Conservation (phyloP, 176 grass and related monocot genomes). For the Leersia perrieri region DNA sequence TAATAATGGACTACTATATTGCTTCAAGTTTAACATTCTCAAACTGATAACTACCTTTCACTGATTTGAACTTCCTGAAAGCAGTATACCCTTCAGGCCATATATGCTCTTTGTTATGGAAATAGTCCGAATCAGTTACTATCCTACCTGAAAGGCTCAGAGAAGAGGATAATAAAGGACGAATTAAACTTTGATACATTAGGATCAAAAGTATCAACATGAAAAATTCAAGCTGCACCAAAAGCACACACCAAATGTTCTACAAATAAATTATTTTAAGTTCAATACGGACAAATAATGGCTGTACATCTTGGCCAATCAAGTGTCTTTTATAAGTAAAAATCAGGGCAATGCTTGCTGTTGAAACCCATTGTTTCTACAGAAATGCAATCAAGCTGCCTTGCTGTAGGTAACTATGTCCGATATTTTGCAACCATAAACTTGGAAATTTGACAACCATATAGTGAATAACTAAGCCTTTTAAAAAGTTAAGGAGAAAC, state of each 20-base stretch:
- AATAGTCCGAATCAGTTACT: slow-evolving; percentile 88
- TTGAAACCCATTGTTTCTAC: not conserved
- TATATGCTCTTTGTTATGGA: slow-evolving; percentile 94
- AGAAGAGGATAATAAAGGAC: slow-evolving; percentile 9
- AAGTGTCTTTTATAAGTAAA: not conserved
- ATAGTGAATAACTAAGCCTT: not conserved
- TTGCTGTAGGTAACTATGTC: not conserved
- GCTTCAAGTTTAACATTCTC: not conserved
- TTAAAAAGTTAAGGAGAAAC: not conserved
- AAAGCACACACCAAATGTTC: not conserved
- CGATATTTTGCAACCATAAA: not conserved
- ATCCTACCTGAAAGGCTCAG: slow-evolving; percentile 73
- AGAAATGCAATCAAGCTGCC: slow-evolving; percentile 1
- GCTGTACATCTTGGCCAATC: not conserved
- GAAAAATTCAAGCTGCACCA: slow-evolving; percentile 22
- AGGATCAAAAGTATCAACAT: slow-evolving; percentile 18
- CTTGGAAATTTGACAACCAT: not conserved
- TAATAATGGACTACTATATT: slow-evolving; percentile 4
- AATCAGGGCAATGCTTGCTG: slow-evolving; percentile 6
- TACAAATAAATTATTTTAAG: slow-evolving; percentile 13
- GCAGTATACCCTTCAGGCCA: slow-evolving; percentile 99
- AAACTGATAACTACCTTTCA: slow-evolving; percentile 50
- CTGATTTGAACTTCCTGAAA: slow-evolving; percentile 79
- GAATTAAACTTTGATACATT: not conserved
- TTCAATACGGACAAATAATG: slow-evolving; percentile 5